Evolutionary conservation across 345 rosid genomes (phyloP).

Genomic region (Passiflora organensis): DNA sequence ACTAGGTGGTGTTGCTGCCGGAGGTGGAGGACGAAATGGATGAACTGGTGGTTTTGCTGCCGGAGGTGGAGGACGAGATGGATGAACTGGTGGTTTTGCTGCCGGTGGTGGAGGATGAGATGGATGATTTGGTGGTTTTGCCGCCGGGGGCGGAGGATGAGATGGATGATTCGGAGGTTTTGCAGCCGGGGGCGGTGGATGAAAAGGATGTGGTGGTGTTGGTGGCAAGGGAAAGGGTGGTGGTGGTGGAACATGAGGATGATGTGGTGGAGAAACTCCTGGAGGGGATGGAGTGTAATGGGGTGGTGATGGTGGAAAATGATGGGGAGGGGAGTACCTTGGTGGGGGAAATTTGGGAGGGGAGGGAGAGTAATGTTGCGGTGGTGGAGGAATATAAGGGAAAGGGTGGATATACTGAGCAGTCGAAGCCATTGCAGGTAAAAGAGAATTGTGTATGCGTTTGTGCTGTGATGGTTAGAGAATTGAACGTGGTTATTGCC

Average conservation of each 20-base stretch:
- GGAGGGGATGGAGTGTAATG: conserved; percentile 23
- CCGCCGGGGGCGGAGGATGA: conserved; percentile 5
- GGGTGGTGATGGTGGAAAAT: conserved; percentile 13
- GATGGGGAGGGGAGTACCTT: conserved; percentile 1
- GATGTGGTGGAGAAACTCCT: conserved; percentile 11
- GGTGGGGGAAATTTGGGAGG: conserved; percentile 5
- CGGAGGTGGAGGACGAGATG: conserved; percentile 10
- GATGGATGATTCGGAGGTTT: conserved; percentile 15
- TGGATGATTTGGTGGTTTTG: conserved; percentile 22
- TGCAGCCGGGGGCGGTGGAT: conserved; percentile 19
- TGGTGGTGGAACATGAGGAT: conserved; percentile 17
- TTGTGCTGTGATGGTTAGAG: conserved; percentile 6
- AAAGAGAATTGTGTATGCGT: neutral
- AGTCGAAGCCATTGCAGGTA: conserved; percentile 21
- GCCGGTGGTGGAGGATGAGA: conserved; percentile 20
- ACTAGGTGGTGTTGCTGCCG: conserved; percentile 23
- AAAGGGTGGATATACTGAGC: conserved; percentile 15
- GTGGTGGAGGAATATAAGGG: conserved; percentile 36
- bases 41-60: conserved; percentile 19
- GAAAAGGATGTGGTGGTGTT: conserved; percentile 15
- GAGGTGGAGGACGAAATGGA: conserved; percentile 12
- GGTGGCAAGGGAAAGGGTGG: conserved; percentile 17
- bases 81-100: conserved; percentile 14
- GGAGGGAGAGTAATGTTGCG: conserved; percentile 15
- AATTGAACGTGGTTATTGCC: neutral